Evolutionary conservation across 495 filamentous ascomycete genomes (phyloP), one percentile per base, ranked within the genome.

Genomic region (Neurospora sp.): DNA sequence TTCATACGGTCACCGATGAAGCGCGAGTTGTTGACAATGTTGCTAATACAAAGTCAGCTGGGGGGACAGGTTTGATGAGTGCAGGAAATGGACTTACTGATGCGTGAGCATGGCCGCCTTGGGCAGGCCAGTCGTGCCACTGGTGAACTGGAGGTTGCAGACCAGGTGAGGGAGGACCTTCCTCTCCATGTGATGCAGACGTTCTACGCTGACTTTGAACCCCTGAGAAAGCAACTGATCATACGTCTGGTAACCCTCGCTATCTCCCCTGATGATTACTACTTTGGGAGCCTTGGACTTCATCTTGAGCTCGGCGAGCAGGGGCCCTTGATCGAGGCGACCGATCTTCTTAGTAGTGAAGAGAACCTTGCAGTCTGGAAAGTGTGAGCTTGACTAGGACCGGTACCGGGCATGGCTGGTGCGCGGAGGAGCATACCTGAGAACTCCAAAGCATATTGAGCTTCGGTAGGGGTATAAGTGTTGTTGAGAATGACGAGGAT

Each of bases 31-130:
- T 92, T 92, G 31, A 92, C 85, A 39, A 92, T 83, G 81, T 90
- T 91, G 78, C 89, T 90, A 70, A 70, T 69, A 21, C 28, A n/a
- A 19, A 15, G 71, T 75, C 70, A 77, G 71, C 15, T 37, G 2
- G 5, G 34, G 13, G 54, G 28, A 9, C 9, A 31, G 45, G 17
- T 70, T 15, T 36, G 37, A 69, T 43, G 59, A 24, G 34, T 69
- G 70, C 45, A 19, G 10, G 31, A 69, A 24, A 24, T 62, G 72
- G 24, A 82, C 86, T 69, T 83, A 90, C 88, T 89, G 84, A 75
- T 92, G 91, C 1, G 90, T 92, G 72, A 93, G 82, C 89, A 92
- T 92, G n/a, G 90, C 90, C 5, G 90, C 90, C 75, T 93, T 92
- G 45, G 91, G 91, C 36, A 88, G 87, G 4, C 90, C 90, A 0